A percentile compares a stretch with the other conserved stretches of the same genome.
Evolutionary conservation across 768 basidiomycete species (phyloP).

Genomic region (Kockovaella imperatae): DNA sequence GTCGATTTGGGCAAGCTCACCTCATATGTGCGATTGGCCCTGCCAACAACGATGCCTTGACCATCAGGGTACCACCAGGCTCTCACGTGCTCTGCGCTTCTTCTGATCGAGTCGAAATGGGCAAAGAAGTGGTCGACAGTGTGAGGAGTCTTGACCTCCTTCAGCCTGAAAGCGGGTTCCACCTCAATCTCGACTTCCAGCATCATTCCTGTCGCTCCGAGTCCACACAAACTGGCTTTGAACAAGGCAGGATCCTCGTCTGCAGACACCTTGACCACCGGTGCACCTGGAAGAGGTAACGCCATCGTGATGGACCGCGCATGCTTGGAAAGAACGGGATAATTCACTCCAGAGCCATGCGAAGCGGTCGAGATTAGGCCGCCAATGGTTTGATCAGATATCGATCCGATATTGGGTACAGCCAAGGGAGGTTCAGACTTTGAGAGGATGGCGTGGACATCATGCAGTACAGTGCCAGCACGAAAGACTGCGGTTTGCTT

Average conservation of each 20-base stretch:
- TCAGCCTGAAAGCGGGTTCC: constrained; percentile 71
- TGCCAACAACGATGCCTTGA: constrained; percentile 62
- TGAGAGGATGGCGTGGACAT: constrained; percentile 63
- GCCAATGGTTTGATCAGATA: constrained; percentile 89
- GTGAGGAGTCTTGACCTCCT: constrained; percentile 59
- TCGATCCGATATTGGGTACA: constrained; percentile 87
- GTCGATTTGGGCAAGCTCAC: constrained; percentile 48
- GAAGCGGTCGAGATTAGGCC: constrained; percentile 91
- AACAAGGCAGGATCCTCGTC: constrained; percentile 67
- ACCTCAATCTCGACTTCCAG: constrained; percentile 68
- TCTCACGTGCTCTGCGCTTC: constrained; percentile 75
- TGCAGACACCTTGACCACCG: constrained; percentile 58
- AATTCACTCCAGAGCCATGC: constrained; percentile 79
- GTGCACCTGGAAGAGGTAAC: constrained; percentile 58
- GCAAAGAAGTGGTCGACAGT: constrained; percentile 49
- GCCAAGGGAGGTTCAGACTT: constrained; percentile 57
- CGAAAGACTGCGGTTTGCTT: constrained; percentile 28
- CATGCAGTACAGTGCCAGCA: constrained; percentile 53
- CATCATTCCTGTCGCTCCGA: constrained; percentile 85
- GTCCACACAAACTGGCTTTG: constrained; percentile 77
- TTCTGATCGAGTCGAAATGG: constrained; percentile 41
- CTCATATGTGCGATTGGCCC: constrained; percentile 66
- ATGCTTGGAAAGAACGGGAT: constrained; percentile 64
- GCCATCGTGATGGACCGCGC: constrained; percentile 69
- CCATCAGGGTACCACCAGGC: constrained; percentile 92